Evolutionary conservation across 2,329 filamentous ascomycete species (phyloP).

Genomic region (Akanthomyces lecanii): DNA sequence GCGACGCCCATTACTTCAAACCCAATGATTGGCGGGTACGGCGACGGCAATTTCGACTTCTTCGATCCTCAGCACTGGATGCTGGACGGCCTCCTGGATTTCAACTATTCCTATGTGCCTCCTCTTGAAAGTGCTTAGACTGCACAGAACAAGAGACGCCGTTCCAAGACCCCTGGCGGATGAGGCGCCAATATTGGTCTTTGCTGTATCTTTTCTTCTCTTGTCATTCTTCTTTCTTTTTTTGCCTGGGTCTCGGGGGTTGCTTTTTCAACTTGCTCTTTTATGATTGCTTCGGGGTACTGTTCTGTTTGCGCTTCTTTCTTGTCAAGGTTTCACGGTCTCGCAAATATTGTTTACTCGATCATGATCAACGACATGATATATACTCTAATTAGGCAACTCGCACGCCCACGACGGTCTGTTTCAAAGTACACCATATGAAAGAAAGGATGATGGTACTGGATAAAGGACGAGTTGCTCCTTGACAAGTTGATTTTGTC

Average conservation of each 20-base stretch:
- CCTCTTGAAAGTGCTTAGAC: conserved; percentile 50
- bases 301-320: background rate
- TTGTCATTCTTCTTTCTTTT: background rate
- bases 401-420: conserved; percentile 2
- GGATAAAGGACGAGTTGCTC: background rate
- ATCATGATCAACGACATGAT: conserved; percentile 13
- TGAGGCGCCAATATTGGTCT: background rate
- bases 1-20: conserved; percentile 37
- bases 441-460: conserved; percentile 4
- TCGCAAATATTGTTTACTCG: conserved; percentile 7
- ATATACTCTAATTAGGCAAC: conserved; percentile 12
- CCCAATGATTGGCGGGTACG: conserved; percentile 51
- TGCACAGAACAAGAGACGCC: background rate
- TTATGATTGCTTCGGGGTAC: conserved; percentile 4
- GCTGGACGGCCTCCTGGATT: conserved; percentile 77
- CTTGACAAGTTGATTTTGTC: background rate
- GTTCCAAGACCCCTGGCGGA: background rate
- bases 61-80: conserved; percentile 95
- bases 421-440: background rate
- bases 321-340: conserved; percentile 3
- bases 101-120: conserved; percentile 63
- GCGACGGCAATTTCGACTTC: conserved; percentile 73
- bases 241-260: background rate
- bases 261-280: background rate
- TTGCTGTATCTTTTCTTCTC: conserved; percentile 2